Percentiles rank a stretch among this genome's conserved stretches.
These are phyloP conservation scores for Fraxinus xanthoxyloides DNA, from an alignment of 305 asterid genomes.

Conservation along the genomic window DNA sequence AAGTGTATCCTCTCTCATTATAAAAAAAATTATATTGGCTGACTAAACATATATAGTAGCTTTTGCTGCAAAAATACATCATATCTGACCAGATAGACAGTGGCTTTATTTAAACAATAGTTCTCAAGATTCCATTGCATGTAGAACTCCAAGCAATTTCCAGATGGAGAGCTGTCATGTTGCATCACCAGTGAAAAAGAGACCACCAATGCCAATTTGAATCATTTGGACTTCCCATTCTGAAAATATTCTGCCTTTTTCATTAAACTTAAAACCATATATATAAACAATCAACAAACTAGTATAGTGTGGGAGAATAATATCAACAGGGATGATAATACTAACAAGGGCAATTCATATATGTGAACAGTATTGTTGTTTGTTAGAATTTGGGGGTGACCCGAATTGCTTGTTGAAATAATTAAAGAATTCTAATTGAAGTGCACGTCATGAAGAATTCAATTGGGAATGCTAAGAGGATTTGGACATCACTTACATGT, in stretches of 20 bases:
- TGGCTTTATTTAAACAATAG: neutral
- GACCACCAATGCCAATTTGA: neutral
- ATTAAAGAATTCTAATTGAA: no score
- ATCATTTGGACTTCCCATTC: no score
- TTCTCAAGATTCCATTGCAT: neutral
- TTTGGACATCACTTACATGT: no score
- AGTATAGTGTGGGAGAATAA: neutral
- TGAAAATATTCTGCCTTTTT: no score
- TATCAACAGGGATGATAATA: neutral
- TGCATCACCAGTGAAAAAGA: conserved; percentile 39
- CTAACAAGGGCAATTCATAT: no score
- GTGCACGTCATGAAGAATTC: no score
- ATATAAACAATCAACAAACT: neutral
- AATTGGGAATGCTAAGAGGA: no score
- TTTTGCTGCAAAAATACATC: neutral
- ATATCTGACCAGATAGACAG: neutral
- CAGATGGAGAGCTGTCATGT: conserved; percentile 25
- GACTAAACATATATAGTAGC: neutral
- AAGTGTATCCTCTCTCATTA: neutral
- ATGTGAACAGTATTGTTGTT: neutral
- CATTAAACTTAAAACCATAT: neutral
- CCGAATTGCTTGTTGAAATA: no score
- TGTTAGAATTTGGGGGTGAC: no score
- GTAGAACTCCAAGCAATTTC: conserved; percentile 21
- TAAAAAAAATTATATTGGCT: neutral